phyloP scores from a whole-genome alignment of 2,329 filamentous ascomycete genomes.

The Xylaria sp. region DNA sequence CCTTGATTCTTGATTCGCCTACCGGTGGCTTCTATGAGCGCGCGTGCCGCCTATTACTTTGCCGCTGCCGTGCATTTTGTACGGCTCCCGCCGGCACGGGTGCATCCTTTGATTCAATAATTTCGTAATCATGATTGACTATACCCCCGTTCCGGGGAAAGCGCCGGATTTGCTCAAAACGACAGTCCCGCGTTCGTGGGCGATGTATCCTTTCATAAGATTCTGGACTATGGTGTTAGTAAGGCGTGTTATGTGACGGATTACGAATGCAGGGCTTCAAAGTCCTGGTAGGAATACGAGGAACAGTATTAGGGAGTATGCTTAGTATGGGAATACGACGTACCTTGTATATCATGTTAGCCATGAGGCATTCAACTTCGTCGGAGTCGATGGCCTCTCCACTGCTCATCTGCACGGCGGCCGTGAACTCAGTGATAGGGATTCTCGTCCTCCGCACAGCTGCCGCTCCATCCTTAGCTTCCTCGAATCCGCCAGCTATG shows the following conservation, averaged over 20 bases:
- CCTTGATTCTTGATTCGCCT: constrained; percentile 27
- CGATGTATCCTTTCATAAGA: constrained; percentile 98
- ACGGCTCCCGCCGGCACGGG: neutral
- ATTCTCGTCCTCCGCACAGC: constrained; percentile 79
- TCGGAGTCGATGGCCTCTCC: constrained; percentile 80
- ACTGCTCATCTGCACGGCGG: constrained; percentile 81
- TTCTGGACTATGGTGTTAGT: constrained; percentile 65
- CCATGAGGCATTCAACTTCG: constrained; percentile 93
- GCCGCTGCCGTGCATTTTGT: neutral
- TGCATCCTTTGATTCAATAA: constrained; percentile 13
- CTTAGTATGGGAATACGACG: constrained; percentile 39
- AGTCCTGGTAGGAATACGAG: neutral
- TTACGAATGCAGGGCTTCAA: neutral
- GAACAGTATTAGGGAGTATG: neutral
- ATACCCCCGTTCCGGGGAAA: constrained; percentile 88
- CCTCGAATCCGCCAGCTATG: constrained; percentile 82
- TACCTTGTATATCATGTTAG: constrained; percentile 99
- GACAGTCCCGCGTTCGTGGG: constrained; percentile 87
- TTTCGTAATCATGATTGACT: constrained; percentile 34
- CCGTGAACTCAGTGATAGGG: constrained; percentile 83
- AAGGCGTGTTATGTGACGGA: constrained; percentile 31
- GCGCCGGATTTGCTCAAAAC: constrained; percentile 93
- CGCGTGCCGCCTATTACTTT: constrained; percentile 25
- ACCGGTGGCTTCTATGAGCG: constrained; percentile 6
- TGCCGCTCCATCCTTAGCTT: constrained; percentile 73